A percentile compares a stretch with the other conserved stretches of the same genome.
Conservation (phyloP, 768 basidiomycete species). For the Auricularia cornea region DNA sequence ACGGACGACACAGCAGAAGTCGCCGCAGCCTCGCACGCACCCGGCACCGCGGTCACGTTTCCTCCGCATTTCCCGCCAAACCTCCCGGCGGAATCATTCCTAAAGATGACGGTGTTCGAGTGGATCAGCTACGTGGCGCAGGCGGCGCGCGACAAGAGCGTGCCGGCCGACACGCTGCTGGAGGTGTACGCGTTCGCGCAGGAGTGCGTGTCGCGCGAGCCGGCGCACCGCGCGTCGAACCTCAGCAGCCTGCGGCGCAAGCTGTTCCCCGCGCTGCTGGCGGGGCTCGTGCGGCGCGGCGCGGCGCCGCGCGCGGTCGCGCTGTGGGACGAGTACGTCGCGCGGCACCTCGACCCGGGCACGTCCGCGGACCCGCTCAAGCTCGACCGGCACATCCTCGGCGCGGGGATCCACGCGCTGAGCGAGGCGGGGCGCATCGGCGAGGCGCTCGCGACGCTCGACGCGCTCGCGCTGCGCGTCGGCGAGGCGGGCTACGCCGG, state of each 20-base stretch:
- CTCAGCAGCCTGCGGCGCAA: not conserved
- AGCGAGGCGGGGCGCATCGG: not conserved
- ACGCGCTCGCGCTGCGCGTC: not conserved
- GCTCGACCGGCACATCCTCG: not conserved
- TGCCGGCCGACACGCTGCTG: not conserved
- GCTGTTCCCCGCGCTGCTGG: not conserved
- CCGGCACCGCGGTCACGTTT: not conserved
- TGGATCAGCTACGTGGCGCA: constrained; percentile 1
- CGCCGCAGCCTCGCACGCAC: not conserved
- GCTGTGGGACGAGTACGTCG: not conserved
- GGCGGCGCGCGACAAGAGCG: not conserved
- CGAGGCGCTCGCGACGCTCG: not conserved
- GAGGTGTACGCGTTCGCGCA: not conserved
- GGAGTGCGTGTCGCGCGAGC: not conserved
- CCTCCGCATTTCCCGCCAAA: not conserved
- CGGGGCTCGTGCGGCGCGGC: not conserved
- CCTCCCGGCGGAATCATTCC: not conserved
- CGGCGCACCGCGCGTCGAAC: not conserved
- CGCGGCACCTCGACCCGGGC: not conserved
- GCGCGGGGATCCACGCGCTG: not conserved
- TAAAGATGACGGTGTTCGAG: not conserved
- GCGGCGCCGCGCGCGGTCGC: not conserved
- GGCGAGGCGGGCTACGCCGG: not conserved
- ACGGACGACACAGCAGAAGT: not conserved
- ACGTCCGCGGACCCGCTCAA: not conserved